phyloP scores from a whole-genome alignment of 2,329 filamentous ascomycete genomes.

The Tolypocladium tropicale region DNA sequence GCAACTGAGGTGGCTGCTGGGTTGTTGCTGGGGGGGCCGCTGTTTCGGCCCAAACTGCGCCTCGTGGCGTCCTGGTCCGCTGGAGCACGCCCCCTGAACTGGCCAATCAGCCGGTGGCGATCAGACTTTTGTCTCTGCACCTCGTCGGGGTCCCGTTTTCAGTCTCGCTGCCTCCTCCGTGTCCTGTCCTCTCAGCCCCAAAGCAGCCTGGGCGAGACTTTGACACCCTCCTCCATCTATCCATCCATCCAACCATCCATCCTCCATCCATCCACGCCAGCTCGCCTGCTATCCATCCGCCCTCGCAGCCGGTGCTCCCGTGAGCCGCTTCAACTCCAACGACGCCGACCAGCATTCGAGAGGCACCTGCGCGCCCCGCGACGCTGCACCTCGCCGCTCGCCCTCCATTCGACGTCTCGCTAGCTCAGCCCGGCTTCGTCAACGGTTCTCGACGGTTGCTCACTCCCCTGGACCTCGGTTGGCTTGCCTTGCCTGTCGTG shows the following conservation, averaged over 20 bases:
- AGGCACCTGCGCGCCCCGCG: background rate
- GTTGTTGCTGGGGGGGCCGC: no score
- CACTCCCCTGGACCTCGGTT: background rate
- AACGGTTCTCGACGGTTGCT: background rate
- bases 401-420: background rate
- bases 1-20: no score
- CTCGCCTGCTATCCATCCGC: background rate
- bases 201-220: background rate
- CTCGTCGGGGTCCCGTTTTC: slow-evolving; percentile 8
- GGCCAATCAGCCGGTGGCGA: slow-evolving; percentile 25
- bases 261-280: background rate
- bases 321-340: background rate
- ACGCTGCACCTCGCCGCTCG: background rate
- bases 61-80: slow-evolving; percentile 5
- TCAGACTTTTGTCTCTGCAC: slow-evolving; percentile 20
- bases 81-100: slow-evolving; percentile 6
- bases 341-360: background rate
- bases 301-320: background rate
- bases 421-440: background rate
- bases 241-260: background rate
- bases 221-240: background rate
- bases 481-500: background rate
- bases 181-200: background rate
- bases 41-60: slow-evolving; percentile 14
- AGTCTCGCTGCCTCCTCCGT: slow-evolving; percentile 1